Conservation (phyloP, 306 rosid species). For the Comarum palustre region DNA sequence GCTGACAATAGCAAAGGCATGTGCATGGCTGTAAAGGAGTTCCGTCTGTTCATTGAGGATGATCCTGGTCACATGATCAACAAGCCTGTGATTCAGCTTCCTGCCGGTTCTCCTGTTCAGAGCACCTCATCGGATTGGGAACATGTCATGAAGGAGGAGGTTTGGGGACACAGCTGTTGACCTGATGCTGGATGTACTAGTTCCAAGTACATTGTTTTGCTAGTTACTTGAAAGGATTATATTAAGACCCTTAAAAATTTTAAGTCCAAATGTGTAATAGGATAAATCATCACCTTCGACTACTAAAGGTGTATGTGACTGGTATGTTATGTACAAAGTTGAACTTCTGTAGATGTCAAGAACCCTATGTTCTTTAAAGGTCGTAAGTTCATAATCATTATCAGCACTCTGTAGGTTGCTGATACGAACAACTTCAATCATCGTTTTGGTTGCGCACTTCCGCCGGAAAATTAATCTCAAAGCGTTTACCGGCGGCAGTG, state of each 20-base stretch:
- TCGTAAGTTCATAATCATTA: background rate
- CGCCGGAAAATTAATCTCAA: background rate
- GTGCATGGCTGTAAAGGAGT: constrained; percentile 27
- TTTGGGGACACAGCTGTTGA: constrained; percentile 28
- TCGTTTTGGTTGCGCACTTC: background rate
- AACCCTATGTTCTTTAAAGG: constrained; percentile 8
- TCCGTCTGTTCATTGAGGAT: constrained; percentile 27
- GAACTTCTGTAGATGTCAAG: background rate
- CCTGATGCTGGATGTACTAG: constrained; percentile 4
- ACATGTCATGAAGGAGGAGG: constrained; percentile 62
- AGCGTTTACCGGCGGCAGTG: background rate
- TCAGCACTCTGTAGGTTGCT: background rate
- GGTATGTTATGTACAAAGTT: constrained; percentile 18
- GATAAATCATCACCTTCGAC: background rate
- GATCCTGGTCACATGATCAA: constrained; percentile 24
- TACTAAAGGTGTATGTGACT: constrained; percentile 11
- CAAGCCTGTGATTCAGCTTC: constrained; percentile 29
- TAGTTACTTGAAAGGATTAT: background rate
- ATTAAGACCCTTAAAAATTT: background rate
- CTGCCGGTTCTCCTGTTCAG: constrained; percentile 35
- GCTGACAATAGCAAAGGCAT: constrained; percentile 27
- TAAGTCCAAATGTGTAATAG: background rate
- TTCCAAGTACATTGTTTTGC: background rate
- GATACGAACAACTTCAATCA: background rate
- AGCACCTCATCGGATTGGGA: constrained; percentile 76